These are phyloP conservation scores for Erucastrum elatum DNA, from an alignment of 345 rosid genomes.

Conservation along the genomic window DNA sequence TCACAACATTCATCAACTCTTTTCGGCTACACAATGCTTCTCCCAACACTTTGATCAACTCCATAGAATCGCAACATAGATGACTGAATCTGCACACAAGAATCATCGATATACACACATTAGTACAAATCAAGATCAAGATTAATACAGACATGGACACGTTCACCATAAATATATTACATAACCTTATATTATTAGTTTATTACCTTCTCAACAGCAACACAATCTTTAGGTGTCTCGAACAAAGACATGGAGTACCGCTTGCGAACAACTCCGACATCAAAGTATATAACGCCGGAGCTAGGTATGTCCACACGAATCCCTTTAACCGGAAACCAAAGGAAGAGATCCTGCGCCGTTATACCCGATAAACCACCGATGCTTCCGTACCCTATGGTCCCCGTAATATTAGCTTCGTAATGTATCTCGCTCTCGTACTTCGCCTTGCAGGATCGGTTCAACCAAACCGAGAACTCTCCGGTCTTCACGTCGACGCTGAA, in stretches of 20 bases:
- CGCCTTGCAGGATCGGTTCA: conserved; percentile 83
- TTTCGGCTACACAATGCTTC: conserved; percentile 9
- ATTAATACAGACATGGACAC: background rate
- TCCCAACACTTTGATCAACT: conserved; percentile 7
- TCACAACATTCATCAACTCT: background rate
- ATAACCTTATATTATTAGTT: background rate
- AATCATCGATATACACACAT: background rate
- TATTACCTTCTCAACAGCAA: conserved; percentile 10
- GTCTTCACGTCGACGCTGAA: conserved; percentile 46
- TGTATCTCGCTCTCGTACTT: conserved; percentile 80
- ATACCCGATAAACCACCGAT: conserved; percentile 68
- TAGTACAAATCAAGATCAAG: background rate
- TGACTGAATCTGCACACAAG: conserved; percentile 9
- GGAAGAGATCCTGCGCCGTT: conserved; percentile 76
- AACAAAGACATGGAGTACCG: conserved; percentile 79
- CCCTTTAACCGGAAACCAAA: conserved; percentile 84
- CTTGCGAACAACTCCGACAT: conserved; percentile 76
- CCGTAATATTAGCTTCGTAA: conserved; percentile 72
- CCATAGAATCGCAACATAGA: conserved; percentile 2
- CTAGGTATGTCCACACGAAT: conserved; percentile 78
- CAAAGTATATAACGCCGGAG: conserved; percentile 81
- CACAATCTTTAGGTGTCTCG: conserved; percentile 72
- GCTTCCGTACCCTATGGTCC: conserved; percentile 65
- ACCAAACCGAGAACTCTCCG: conserved; percentile 65
- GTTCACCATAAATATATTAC: background rate